Conservation (phyloP, 805 yeast genomes). For the Nakazawaea molendinolei region DNA sequence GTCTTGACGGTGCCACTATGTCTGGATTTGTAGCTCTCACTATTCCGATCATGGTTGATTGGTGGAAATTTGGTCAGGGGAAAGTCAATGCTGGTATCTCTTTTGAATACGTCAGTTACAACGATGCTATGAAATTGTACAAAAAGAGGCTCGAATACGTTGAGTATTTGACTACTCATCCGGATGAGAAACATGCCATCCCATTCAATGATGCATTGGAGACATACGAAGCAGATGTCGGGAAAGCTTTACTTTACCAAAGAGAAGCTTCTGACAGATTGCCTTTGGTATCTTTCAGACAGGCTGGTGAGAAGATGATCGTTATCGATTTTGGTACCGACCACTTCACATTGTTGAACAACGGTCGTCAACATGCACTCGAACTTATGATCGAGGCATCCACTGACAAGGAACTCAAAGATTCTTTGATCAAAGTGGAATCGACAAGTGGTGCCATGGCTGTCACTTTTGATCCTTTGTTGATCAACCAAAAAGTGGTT, state of each 20-base stretch:
- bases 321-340: constrained; percentile 25
- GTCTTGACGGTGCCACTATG: constrained; percentile 25
- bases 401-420: constrained; percentile 8
- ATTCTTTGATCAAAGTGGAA: constrained; percentile 16
- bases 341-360: constrained; percentile 23
- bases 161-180: constrained; percentile 13
- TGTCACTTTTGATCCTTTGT: constrained; percentile 19
- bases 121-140: constrained; percentile 19
- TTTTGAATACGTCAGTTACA: constrained; percentile 17
- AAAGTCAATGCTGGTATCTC: constrained; percentile 20
- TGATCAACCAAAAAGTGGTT: constrained; percentile 13
- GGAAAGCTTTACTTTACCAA: constrained; percentile 15
- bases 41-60: constrained; percentile 21
- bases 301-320: constrained; percentile 27
- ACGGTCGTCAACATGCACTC: constrained; percentile 25
- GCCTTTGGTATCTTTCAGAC: constrained; percentile 21
- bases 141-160: constrained; percentile 22
- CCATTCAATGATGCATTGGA: constrained; percentile 15
- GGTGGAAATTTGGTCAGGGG: constrained; percentile 28
- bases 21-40: constrained; percentile 23
- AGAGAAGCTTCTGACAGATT: constrained; percentile 10
- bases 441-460: constrained; percentile 20
- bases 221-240: constrained; percentile 11
- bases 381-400: constrained; percentile 12
- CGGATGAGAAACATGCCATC: constrained; percentile 8